Conservation (phyloP, 2,329 filamentous ascomycete genomes). For the Xylariaceae sp. region DNA sequence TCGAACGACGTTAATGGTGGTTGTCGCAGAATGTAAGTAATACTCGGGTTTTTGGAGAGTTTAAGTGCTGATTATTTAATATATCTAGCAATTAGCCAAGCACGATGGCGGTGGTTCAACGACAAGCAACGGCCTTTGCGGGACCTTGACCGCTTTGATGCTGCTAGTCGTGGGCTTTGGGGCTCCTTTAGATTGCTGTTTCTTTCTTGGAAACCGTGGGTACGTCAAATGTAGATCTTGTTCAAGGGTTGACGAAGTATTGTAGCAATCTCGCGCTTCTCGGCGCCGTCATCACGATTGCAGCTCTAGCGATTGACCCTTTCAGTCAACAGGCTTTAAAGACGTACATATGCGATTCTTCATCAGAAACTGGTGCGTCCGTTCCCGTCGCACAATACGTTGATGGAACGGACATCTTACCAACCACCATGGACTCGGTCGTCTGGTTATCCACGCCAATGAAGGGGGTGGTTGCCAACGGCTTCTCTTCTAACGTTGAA, state of each 20-base stretch:
- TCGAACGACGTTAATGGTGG: too few relatives aligned
- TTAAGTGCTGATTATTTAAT: too few relatives aligned
- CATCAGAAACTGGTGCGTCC: not conserved
- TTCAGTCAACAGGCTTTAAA: not conserved
- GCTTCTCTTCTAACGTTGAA: too few relatives aligned
- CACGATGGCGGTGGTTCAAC: too few relatives aligned
- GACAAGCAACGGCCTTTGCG: too few relatives aligned
- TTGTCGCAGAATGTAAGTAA: too few relatives aligned
- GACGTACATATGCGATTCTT: not conserved
- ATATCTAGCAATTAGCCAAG: too few relatives aligned
- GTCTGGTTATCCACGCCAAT: too few relatives aligned
- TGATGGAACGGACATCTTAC: too few relatives aligned
- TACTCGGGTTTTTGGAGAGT: too few relatives aligned
- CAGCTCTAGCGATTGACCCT: not conserved
- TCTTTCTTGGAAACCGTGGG: not conserved
- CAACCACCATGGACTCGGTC: too few relatives aligned
- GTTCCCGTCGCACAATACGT: not conserved
- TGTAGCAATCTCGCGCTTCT: not conserved
- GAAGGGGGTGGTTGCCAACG: too few relatives aligned
- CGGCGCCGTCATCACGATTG: not conserved
- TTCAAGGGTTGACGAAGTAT: not conserved
- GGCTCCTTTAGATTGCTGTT: not conserved
- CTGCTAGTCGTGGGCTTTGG: not conserved
- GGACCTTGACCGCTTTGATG: not conserved
- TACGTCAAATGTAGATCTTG: not conserved